A percentile compares a stretch with the other conserved stretches of the same genome.
phyloP scores from a whole-genome alignment of 2,329 filamentous ascomycete species.

The Aspergillus tamarii region DNA sequence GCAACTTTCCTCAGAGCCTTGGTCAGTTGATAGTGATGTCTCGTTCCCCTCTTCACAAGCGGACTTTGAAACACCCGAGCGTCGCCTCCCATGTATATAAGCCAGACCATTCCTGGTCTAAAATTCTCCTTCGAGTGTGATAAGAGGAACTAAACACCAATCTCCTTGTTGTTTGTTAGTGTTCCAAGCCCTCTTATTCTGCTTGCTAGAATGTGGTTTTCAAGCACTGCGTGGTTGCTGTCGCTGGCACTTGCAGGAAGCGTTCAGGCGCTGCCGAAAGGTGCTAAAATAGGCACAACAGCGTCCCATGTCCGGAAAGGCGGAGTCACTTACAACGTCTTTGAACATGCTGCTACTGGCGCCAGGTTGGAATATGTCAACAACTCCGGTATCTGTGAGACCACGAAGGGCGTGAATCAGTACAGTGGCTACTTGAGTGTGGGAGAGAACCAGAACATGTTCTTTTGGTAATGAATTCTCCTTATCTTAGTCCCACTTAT shows the following conservation, averaged over 20 bases:
- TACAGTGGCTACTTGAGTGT: constrained; percentile 57
- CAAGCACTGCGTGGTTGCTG: constrained; percentile 2
- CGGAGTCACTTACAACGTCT: constrained; percentile 50
- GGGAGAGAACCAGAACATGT: constrained; percentile 49
- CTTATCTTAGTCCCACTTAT: not conserved
- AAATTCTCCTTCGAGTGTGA: not conserved
- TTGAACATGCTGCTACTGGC: constrained; percentile 53
- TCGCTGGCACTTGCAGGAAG: not conserved
- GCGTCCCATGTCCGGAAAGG: constrained; percentile 35
- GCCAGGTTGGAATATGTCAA: constrained; percentile 53
- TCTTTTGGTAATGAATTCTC: constrained; percentile 41
- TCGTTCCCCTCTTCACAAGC: not conserved
- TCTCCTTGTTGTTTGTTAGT: not conserved
- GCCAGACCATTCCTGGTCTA: too few relatives aligned
- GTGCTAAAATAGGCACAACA: constrained; percentile 2
- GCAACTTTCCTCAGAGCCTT: not conserved
- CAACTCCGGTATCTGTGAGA: constrained; percentile 58
- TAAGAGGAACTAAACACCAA: not conserved
- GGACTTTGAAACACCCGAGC: not conserved
- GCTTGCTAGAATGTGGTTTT: not conserved
- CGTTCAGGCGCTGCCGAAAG: constrained; percentile 1
- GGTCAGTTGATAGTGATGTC: not conserved
- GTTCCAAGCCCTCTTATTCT: not conserved
- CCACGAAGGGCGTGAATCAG: constrained; percentile 54
- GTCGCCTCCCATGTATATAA: not conserved